Base-by-base conservation (phyloP, 2,329 filamentous ascomycete genomes). In the Microascus cirrosus region DNA sequence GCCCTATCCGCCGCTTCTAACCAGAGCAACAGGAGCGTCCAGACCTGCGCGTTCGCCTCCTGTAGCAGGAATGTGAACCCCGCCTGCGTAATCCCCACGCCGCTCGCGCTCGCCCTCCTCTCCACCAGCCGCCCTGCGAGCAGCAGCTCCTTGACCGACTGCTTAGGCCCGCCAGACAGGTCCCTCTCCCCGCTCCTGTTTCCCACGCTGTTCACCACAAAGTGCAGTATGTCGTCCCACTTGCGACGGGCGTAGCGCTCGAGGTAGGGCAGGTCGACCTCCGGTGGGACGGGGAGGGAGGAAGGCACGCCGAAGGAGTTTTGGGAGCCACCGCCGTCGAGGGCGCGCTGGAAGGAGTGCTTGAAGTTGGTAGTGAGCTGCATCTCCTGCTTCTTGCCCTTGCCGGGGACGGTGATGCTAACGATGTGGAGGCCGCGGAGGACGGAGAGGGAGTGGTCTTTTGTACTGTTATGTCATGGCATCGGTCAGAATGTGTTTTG, bases 141-240 rank as follows among this genome's bases (percentile, higher is more conserved):
- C 54, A 99, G 79, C 50, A 99, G 79, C 62, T 89, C 83, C 71
- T 93, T 95, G 34, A 97, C 95, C 18, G 87, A 87, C 65, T 82
- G 81, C 68, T 88, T 89, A 34, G 88, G 83, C 1, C 79, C 79
- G 59, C 73, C 70, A 12, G 74, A 73, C 48, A 75, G 72, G 22
- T 73, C 72, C 35, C 76, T 78, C 50, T 76, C 71, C 18, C 74
- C 72, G 11, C 45, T 73, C 67, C 65, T 76, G 69, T 61, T 81
- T 1, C 82, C 84, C 10, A 88, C 86, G 60, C 83, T 87, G 59
- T 87, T 89, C 22, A 99, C 94, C 69, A 99, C 92, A 67, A 91
- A 99, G 70, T 96, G 94, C 54, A 99, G 73, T 32, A 99, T 96
- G 28, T 90, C 88, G 71, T 99, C 95, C 92, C 94, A 99, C 68